Evolutionary conservation across 2,329 filamentous ascomycete species (phyloP).

Genomic region (Fusarium siculi): DNA sequence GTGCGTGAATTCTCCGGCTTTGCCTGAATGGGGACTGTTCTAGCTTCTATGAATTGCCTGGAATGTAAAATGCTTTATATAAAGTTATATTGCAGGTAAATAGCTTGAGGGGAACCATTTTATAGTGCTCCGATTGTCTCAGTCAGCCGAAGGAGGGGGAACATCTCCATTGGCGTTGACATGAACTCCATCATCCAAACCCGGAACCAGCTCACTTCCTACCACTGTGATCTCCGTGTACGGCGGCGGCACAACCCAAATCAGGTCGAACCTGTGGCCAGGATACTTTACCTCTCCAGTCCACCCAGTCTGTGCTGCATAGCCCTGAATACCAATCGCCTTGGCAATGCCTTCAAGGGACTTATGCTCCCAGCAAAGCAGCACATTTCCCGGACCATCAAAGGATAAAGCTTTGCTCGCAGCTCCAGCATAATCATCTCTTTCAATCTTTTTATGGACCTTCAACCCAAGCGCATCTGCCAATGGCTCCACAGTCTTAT

Average conservation of each 20-base stretch:
- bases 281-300: neutral
- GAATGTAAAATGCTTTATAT: too few species aligned
- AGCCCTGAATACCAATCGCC: neutral
- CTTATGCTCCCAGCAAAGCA: neutral
- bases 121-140: neutral
- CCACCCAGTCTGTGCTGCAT: neutral
- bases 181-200: neutral
- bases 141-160: neutral
- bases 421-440: neutral
- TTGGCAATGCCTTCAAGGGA: neutral
- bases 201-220: neutral
- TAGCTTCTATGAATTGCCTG: too few species aligned
- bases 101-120: too few species aligned
- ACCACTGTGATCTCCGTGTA: neutral
- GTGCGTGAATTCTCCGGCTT: neutral
- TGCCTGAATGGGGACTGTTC: too few species aligned
- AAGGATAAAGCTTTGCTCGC: neutral
- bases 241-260: neutral
- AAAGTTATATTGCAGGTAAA: too few species aligned
- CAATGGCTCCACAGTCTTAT: neutral
- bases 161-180: neutral
- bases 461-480: neutral
- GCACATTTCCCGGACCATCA: neutral
- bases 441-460: rapidly evolving
- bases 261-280: neutral